Percentiles rank a stretch among this genome's conserved stretches.
Evolutionary conservation across 2,329 filamentous ascomycete genomes (phyloP).

Genomic region (Stachybotrys echinatus): DNA sequence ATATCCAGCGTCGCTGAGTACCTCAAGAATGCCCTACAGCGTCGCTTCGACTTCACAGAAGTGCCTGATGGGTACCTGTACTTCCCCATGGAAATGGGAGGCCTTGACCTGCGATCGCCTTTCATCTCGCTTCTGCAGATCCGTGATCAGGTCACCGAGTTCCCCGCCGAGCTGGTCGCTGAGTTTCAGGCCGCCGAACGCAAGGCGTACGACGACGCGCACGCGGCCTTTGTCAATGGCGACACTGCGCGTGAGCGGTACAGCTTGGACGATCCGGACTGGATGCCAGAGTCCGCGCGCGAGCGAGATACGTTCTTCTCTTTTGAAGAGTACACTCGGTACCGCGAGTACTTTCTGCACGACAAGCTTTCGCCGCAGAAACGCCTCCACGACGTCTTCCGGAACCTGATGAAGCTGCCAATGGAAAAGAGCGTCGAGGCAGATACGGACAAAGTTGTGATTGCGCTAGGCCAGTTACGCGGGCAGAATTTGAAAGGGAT

Average conservation of each 20-base stretch:
- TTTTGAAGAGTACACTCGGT: conserved; percentile 36
- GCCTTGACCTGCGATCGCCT: conserved; percentile 39
- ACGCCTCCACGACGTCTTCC: conserved; percentile 27
- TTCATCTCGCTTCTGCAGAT: conserved; percentile 37
- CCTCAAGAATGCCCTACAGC: conserved; percentile 44
- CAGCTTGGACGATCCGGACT: conserved; percentile 14
- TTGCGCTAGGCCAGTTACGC: conserved; percentile 14
- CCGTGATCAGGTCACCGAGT: conserved; percentile 23
- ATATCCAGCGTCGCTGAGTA: conserved; percentile 45
- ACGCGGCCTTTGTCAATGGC: conserved; percentile 26
- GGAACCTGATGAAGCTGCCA: conserved; percentile 27
- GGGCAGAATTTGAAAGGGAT: conserved; percentile 14
- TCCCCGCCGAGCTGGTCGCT: conserved; percentile 23
- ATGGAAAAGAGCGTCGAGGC: conserved; percentile 16
- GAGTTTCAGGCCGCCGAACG: conserved; percentile 27
- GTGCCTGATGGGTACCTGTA: conserved; percentile 42
- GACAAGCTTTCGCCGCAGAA: conserved; percentile 5
- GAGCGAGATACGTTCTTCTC: conserved; percentile 34
- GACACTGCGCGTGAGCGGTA: conserved; percentile 4
- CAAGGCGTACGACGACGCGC: conserved; percentile 25
- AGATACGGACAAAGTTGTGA: conserved; percentile 16
- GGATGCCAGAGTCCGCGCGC: conserved; percentile 19
- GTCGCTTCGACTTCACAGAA: conserved; percentile 42
- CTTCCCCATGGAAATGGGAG: conserved; percentile 39
- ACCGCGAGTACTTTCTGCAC: conserved; percentile 35